Percentiles rank a stretch among this genome's conserved stretches.
Evolutionary conservation across 306 rosid genomes (phyloP).

Genomic region (Cicer yamashitae): DNA sequence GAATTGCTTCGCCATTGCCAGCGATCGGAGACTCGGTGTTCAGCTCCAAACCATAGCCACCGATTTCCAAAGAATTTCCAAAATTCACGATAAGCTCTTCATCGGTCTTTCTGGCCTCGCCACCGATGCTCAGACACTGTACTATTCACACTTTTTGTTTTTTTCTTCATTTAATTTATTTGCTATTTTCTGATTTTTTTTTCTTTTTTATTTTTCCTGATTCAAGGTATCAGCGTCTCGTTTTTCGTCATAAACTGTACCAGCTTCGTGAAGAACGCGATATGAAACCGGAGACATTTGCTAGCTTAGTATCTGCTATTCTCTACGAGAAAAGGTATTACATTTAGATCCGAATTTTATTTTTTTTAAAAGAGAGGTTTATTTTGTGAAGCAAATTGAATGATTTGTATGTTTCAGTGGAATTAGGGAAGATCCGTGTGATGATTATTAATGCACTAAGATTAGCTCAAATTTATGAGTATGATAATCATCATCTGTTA

Average conservation of each 20-base stretch:
- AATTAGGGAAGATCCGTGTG: neutral
- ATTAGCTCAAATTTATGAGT: neutral
- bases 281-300: constrained; percentile 94
- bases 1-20: constrained; percentile 97
- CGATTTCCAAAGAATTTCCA: constrained; percentile 84
- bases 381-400: neutral
- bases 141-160: neutral
- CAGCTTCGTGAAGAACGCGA: constrained; percentile 92
- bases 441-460: neutral
- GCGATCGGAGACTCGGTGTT: constrained; percentile 96
- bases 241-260: constrained; percentile 84
- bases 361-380: neutral
- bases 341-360: constrained; percentile 4
- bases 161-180: too few species aligned
- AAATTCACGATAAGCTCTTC: constrained; percentile 76
- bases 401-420: neutral
- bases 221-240: constrained; percentile 76
- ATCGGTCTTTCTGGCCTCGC: constrained; percentile 95
- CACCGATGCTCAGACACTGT: constrained; percentile 96
- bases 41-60: constrained; percentile 97
- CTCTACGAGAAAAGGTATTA: constrained; percentile 84
- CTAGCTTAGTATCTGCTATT: constrained; percentile 82
- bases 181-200: neutral
- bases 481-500: neutral
- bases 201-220: neutral